Conservation (phyloP, 73 alveolate genomes). For the Effrenium voratum region DNA sequence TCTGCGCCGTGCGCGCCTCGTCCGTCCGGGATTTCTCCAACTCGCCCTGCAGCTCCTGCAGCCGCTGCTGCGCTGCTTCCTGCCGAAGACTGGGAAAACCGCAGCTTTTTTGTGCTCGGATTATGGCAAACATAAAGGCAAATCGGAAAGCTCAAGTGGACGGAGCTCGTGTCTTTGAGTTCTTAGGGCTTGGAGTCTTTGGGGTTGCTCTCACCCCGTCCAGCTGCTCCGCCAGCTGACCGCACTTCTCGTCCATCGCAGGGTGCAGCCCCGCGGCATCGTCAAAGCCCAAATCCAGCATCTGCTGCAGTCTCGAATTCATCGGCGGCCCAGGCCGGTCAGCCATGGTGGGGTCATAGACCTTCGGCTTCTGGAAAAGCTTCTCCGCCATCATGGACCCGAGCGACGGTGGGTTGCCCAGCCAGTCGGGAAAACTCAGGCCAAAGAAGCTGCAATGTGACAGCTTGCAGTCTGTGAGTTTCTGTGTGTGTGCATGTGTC, state of each 20-base stretch:
- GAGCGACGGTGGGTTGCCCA: constrained; percentile 83
- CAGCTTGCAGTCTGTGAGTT: background rate
- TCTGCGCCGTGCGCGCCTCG: constrained; percentile 21
- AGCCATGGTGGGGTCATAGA: constrained; percentile 91
- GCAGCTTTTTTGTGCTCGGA: no score
- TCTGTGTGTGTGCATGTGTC: no score
- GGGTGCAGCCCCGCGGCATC: constrained; percentile 27
- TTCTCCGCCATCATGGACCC: constrained; percentile 50
- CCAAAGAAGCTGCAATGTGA: background rate
- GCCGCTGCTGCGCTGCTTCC: constrained; percentile 51
- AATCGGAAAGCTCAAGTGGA: no score
- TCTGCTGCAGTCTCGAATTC: constrained; percentile 85
- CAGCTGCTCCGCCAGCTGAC: constrained; percentile 66
- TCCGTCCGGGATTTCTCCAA: constrained; percentile 17
- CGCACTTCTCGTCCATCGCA: constrained; percentile 65
- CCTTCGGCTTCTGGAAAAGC: constrained; percentile 85
- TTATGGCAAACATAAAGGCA: no score
- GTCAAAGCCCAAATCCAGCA: constrained; percentile 88
- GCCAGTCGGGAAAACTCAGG: constrained; percentile 53
- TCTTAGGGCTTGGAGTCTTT: no score
- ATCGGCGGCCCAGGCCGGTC: constrained; percentile 51
- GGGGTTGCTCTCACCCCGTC: no score
- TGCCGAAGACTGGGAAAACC: background rate
- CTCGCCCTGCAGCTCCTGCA: constrained; percentile 33
- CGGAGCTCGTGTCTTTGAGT: no score